Conservation (phyloP, 768 basidiomycete species). For the Kwoniella dendrophila region DNA sequence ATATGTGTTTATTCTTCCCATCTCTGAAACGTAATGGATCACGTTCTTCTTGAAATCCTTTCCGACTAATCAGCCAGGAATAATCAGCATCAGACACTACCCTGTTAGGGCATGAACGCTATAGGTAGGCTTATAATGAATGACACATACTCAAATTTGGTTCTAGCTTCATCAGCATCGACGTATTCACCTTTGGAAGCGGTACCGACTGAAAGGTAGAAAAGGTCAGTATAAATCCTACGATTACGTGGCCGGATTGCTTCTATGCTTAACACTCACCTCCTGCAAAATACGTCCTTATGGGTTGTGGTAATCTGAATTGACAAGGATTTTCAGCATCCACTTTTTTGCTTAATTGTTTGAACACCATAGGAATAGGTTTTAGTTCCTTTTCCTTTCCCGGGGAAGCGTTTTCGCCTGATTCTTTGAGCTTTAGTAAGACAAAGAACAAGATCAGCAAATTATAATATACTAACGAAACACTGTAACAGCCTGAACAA, state of each 20-base stretch:
- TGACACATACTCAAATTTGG: constrained; percentile 74
- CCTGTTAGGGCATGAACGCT: neutral
- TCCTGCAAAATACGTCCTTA: constrained; percentile 80
- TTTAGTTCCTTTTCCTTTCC: constrained; percentile 35
- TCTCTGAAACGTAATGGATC: constrained; percentile 86
- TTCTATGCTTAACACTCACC: too few relatives aligned
- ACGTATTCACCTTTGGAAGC: constrained; percentile 80
- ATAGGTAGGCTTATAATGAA: neutral
- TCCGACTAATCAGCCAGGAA: constrained; percentile 63
- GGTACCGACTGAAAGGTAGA: constrained; percentile 68
- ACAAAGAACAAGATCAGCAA: too few relatives aligned
- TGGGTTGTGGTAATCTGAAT: constrained; percentile 82
- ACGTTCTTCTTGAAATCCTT: constrained; percentile 85
- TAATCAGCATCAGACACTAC: neutral
- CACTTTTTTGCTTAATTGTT: constrained; percentile 69
- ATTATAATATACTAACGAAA: too few relatives aligned
- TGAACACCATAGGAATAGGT: constrained; percentile 50
- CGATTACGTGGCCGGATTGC: too few relatives aligned
- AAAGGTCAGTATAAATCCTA: too few relatives aligned
- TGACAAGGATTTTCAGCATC: constrained; percentile 73
- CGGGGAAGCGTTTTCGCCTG: constrained; percentile 34
- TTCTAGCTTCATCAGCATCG: constrained; percentile 75
- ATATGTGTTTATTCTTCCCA: constrained; percentile 75
- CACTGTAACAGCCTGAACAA: neutral
- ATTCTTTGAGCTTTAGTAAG: neutral